A percentile compares a stretch with the other conserved stretches of the same genome.
phyloP scores from a whole-genome alignment of 345 rosid species.

The Citrus inodora region DNA sequence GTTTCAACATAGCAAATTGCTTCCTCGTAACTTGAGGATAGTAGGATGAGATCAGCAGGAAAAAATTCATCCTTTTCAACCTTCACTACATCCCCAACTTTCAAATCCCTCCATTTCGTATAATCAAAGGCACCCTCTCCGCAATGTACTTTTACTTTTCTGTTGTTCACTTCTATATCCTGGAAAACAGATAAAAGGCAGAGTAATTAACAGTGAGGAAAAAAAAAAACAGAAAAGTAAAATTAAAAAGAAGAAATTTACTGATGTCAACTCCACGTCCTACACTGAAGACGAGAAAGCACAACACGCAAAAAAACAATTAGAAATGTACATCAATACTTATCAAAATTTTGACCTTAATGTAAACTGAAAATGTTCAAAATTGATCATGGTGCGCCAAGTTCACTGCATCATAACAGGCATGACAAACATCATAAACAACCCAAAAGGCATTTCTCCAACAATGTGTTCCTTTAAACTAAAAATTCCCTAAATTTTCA shows the following conservation, averaged over 20 bases:
- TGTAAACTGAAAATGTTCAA: not conserved
- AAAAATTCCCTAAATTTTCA: not conserved
- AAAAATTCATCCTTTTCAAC: constrained; percentile 95
- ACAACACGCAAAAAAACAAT: not conserved
- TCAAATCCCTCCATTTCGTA: constrained; percentile 75
- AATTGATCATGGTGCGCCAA: too few relatives aligned
- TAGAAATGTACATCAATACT: not conserved
- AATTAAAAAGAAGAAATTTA: not conserved
- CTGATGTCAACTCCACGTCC: not conserved
- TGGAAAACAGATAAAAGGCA: constrained; percentile 22
- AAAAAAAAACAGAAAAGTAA: not conserved
- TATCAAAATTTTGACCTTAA: not conserved
- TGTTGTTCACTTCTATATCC: constrained; percentile 76
- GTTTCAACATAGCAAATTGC: constrained; percentile 96
- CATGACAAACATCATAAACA: not conserved
- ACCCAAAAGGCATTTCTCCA: not conserved
- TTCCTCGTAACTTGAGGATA: constrained; percentile 85
- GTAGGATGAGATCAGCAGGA: constrained; percentile 89
- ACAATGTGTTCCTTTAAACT: not conserved
- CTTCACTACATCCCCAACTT: constrained; percentile 82
- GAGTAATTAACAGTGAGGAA: not conserved
- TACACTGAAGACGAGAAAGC: not conserved
- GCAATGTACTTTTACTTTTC: constrained; percentile 60
- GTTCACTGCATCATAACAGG: not conserved
- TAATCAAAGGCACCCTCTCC: constrained; percentile 59